A percentile compares a stretch with the other conserved stretches of the same genome.
Evolutionary conservation across 1,284 basidiomycete species (phyloP).

Genomic region (Malassezia globosa): DNA sequence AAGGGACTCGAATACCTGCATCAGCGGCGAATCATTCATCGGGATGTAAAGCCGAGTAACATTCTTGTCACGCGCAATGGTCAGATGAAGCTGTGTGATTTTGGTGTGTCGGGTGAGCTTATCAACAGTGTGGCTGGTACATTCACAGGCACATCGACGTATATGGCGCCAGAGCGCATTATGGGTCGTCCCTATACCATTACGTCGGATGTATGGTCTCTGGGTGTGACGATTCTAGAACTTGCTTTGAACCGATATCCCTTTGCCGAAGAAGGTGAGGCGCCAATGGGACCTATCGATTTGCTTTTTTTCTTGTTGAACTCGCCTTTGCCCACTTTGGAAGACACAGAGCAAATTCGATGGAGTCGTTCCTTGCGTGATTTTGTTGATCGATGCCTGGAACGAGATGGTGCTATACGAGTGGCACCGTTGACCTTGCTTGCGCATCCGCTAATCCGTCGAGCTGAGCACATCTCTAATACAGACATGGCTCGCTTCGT

Average conservation of each 20-base stretch:
- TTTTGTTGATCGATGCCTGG: conserved; percentile 77
- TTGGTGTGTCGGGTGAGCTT: conserved; percentile 90
- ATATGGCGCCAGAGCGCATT: conserved; percentile 97
- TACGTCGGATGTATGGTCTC: conserved; percentile 95
- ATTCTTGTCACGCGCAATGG: conserved; percentile 76
- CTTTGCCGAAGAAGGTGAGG: conserved; percentile 68
- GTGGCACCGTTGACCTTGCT: conserved; percentile 78
- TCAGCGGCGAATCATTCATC: conserved; percentile 78
- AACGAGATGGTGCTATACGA: conserved; percentile 53
- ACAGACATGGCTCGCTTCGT: conserved; percentile 62
- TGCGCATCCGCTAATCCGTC: conserved; percentile 73
- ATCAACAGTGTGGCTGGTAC: conserved; percentile 82
- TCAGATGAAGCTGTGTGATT: conserved; percentile 82
- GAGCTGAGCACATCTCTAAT: conserved; percentile 60
- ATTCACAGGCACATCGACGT: conserved; percentile 90
- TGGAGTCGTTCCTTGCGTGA: conserved; percentile 85
- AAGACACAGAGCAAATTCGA: conserved; percentile 50
- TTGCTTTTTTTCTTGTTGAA: conserved; percentile 81
- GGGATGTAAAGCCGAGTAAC: conserved; percentile 96
- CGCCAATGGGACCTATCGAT: conserved; percentile 67
- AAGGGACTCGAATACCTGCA: conserved; percentile 88
- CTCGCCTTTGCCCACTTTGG: conserved; percentile 70
- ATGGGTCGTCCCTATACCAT: conserved; percentile 79
- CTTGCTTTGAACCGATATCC: conserved; percentile 89
- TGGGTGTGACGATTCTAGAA: conserved; percentile 83